Evolutionary conservation across 2,329 filamentous ascomycete genomes (phyloP), one percentile per base, ranked within the genome.

Genomic region (Chrysoporthe puriensis): DNA sequence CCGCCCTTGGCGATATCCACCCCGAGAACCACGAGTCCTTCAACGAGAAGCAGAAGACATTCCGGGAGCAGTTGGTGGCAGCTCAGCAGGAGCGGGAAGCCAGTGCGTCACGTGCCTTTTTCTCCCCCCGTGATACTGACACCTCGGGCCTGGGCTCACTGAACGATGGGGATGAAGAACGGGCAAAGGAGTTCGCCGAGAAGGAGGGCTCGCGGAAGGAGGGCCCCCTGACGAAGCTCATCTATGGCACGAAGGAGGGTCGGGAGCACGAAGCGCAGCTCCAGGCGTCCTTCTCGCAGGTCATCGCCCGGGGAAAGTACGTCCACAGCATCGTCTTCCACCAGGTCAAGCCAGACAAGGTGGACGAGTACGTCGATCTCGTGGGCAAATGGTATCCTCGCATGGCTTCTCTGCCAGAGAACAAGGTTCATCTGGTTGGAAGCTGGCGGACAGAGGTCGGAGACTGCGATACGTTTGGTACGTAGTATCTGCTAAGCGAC

Each of bases 361-460:
- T 97, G 59, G 94, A 97, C 71, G 95, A 98, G 76, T 99, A 99
- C 77, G 90, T 95, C 63, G 86, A 95, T 68, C 85, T 98, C 62
- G 93, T 98, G 16, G 93, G 96, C 69, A 85, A 87, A 48, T 98
- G 93, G 91, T 99, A 99, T 77, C 95, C 96, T 9, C 89, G 88
- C 76, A 94, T 98, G 86, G 96, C 96, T 58, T 85, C 86, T 69
- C 86, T 89, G 72, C 89, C 91, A 26, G 91, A 96, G 81, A 97
- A 98, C 81, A 95, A 95, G 81, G 95, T 99, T 73, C 90, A 99
- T 79, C 83, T 99, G 67, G 96, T 99, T 6, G 96, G 96, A 74
- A 98, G 95, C 84, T 99, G 96, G 96, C 89, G 95, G 79, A 97
- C 94, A 18, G 96, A 99, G 79, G 94, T 99, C 63, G 96, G 96